These are phyloP conservation scores for Penstemon davidsonii DNA, from an alignment of 257 asterid genomes.

Conservation along the genomic window DNA sequence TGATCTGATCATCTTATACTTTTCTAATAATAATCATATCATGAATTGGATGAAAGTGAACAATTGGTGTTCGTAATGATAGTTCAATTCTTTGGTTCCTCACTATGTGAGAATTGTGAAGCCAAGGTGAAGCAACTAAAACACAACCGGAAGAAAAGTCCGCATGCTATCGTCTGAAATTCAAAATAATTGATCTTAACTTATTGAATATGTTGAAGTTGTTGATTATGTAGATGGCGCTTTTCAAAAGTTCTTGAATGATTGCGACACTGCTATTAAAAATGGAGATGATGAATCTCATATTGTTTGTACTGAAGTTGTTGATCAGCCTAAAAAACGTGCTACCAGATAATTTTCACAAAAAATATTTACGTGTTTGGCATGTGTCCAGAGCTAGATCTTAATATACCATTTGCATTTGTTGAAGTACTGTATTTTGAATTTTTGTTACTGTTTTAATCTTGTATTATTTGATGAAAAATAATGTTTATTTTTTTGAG, in stretches of 20 bases:
- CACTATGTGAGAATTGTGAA: no score
- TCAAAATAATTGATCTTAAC: no score
- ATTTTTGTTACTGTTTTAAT: no score
- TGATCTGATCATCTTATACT: not conserved
- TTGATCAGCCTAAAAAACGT: conserved; percentile 15
- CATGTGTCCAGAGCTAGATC: conserved; percentile 33
- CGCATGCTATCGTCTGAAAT: no score
- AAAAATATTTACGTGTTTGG: conserved; percentile 38
- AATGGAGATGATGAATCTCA: conserved; percentile 57
- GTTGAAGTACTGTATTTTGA: no score
- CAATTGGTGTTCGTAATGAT: no score
- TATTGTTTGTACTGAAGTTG: conserved; percentile 35
- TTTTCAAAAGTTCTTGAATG: conserved; percentile 51
- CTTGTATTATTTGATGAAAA: no score
- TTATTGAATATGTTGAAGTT: conserved; percentile 31
- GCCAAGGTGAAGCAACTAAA: no score
- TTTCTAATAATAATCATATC: not conserved
- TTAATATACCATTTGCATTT: not conserved
- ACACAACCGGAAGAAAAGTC: no score
- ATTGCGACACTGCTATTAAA: conserved; percentile 45
- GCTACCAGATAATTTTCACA: conserved; percentile 25
- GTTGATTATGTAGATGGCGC: conserved; percentile 54
- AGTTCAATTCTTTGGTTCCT: no score
- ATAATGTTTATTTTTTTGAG: no score
- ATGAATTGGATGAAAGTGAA: conserved; percentile 4